phyloP scores from a whole-genome alignment of 2,329 filamentous ascomycete genomes.

The Aspergillus aculeatus region DNA sequence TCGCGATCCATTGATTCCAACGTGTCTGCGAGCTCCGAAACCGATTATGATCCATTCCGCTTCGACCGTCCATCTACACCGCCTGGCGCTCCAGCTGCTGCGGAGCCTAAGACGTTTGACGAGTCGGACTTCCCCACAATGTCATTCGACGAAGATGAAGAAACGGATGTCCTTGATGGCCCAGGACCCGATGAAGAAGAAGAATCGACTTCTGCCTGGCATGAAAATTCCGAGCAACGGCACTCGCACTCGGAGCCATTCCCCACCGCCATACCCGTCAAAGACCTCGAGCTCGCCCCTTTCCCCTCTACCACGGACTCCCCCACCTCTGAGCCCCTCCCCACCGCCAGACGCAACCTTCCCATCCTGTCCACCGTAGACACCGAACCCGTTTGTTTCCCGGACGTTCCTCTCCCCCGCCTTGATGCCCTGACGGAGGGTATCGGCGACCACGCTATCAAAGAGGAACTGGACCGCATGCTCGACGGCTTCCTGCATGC shows the following conservation, averaged over 20 bases:
- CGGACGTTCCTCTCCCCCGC: constrained; percentile 39
- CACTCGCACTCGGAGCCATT: constrained; percentile 23
- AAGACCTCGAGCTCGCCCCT: constrained; percentile 13
- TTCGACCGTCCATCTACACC: constrained; percentile 39
- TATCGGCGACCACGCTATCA: constrained; percentile 37
- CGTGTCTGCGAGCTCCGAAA: constrained; percentile 32
- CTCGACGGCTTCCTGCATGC: constrained; percentile 41
- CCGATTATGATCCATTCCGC: constrained; percentile 44
- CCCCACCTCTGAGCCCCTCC: constrained; percentile 23
- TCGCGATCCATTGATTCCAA: constrained; percentile 34
- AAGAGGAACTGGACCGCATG: constrained; percentile 42
- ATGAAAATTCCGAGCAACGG: constrained; percentile 14
- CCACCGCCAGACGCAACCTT: constrained; percentile 21
- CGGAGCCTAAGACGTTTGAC: constrained; percentile 37
- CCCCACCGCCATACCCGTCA: constrained; percentile 26
- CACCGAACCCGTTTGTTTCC: constrained; percentile 33
- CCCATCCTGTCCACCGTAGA: constrained; percentile 11
- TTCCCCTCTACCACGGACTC: constrained; percentile 11
- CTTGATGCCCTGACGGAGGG: constrained; percentile 39
- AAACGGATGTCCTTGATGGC: constrained; percentile 55
- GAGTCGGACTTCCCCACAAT: constrained; percentile 46
- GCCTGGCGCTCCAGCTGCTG: constrained; percentile 13
- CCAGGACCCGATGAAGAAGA: constrained; percentile 57
- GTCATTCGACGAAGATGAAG: constrained; percentile 50
- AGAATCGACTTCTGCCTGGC: constrained; percentile 42